Percentiles rank a stretch among this genome's conserved stretches.
phyloP scores from a whole-genome alignment of 163 green algal genomes.

The Prototheca wickerhamii region DNA sequence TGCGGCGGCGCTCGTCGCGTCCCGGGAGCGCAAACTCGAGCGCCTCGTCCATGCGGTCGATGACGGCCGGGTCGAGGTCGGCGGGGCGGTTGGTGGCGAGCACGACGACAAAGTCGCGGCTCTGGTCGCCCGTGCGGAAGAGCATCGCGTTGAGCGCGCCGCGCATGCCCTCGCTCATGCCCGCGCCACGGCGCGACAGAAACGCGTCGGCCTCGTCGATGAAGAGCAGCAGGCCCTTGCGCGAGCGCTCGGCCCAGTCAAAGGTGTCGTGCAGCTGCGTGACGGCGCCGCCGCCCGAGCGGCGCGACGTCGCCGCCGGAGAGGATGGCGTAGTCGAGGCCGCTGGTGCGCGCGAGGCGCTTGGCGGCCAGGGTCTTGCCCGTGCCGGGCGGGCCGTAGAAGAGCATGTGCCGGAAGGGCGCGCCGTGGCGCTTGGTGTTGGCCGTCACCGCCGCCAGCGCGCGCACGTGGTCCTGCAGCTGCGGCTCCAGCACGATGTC shows the following conservation, averaged over 20 bases:
- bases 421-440: slow-evolving; percentile 91
- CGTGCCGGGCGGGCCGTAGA: slow-evolving; percentile 89
- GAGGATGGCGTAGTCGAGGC: slow-evolving; percentile 98
- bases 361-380: slow-evolving; percentile 98
- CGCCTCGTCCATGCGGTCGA: slow-evolving; percentile 95
- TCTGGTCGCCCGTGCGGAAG: slow-evolving; percentile 92
- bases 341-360: slow-evolving; percentile 82
- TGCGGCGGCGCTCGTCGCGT: slow-evolving; percentile 53
- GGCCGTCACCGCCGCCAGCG: slow-evolving; percentile 76
- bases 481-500: slow-evolving; percentile 81
- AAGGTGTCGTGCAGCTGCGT: slow-evolving; percentile 94
- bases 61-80: slow-evolving; percentile 91
- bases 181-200: slow-evolving; percentile 69
- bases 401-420: slow-evolving; percentile 97
- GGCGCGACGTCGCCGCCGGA: slow-evolving; percentile 93
- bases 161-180: slow-evolving; percentile 85
- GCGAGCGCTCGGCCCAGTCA: slow-evolving; percentile 76
- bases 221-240: slow-evolving; percentile 90
- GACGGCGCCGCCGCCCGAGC: slow-evolving; percentile 80
- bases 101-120: slow-evolving; percentile 82
- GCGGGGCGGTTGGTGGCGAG: slow-evolving; percentile 93
- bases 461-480: slow-evolving; percentile 64
- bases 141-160: slow-evolving; percentile 94
- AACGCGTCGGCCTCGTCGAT: slow-evolving; percentile 99
- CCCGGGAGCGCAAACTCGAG: slow-evolving; percentile 60